A percentile compares a stretch with the other conserved stretches of the same genome.
phyloP scores from a whole-genome alignment of 148 eudicot species.

The Rhododendron ferrugineum region DNA sequence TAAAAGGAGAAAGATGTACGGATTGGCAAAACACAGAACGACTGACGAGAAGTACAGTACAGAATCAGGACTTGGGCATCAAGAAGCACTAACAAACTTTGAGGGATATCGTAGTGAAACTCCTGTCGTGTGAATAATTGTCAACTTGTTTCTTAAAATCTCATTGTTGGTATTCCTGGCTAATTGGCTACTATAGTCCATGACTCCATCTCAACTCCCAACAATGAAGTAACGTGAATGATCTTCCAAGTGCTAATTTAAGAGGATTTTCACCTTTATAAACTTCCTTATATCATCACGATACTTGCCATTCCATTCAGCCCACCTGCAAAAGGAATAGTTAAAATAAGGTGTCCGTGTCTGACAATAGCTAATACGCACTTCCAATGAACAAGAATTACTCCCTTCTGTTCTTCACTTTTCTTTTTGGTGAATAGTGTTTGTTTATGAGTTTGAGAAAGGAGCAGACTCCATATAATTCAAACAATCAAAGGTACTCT shows the following conservation, averaged over 20 bases:
- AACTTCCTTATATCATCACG: conserved; percentile 93
- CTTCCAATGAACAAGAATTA: background rate
- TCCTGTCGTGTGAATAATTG: background rate
- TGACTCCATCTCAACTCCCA: background rate
- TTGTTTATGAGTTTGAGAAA: background rate
- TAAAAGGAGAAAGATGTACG: background rate
- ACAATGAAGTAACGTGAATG: background rate
- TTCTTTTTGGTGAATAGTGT: background rate
- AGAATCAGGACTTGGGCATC: conserved; percentile 1
- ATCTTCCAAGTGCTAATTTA: background rate
- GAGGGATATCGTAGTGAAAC: background rate
- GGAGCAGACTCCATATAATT: background rate
- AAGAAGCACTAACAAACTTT: background rate
- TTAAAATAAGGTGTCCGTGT: background rate
- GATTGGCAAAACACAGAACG: background rate
- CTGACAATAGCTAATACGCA: background rate
- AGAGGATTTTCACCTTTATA: conserved; percentile 56
- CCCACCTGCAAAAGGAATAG: conserved; percentile 63
- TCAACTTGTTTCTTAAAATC: background rate
- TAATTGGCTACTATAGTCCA: background rate
- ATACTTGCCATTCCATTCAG: conserved; percentile 98
- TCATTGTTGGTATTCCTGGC: background rate
- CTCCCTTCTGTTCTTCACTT: background rate
- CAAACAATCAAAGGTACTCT: background rate
- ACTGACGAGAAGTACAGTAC: background rate